A percentile compares a stretch with the other conserved stretches of the same genome.
Conservation (phyloP, 2,329 filamentous ascomycete genomes). For the Pseudogymnoascus sp. region DNA sequence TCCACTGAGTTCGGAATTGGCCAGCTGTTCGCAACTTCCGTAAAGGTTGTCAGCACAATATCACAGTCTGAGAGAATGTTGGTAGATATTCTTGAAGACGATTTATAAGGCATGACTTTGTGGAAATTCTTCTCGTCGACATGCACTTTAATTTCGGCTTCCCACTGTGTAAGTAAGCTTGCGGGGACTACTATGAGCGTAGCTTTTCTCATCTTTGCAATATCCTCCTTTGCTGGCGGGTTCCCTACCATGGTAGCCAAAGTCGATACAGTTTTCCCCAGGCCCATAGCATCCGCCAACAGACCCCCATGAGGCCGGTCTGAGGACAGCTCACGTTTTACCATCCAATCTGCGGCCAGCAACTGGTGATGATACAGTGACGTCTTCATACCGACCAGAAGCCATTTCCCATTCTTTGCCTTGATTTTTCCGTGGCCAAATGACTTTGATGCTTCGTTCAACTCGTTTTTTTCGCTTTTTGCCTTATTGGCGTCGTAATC, state of each 20-base stretch:
- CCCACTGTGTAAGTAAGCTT: slow-evolving; percentile 26
- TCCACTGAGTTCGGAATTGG: slow-evolving; percentile 77
- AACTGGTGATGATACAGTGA: slow-evolving; percentile 43
- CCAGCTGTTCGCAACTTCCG: slow-evolving; percentile 50
- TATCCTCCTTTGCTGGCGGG: slow-evolving; percentile 34
- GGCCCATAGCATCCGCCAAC: slow-evolving; percentile 53
- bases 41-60: slow-evolving; percentile 25
- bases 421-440: slow-evolving; percentile 34
- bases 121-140: slow-evolving; percentile 16
- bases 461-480: slow-evolving; percentile 29
- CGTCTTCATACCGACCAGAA: slow-evolving; percentile 39
- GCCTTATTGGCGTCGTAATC: slow-evolving; percentile 14
- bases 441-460: slow-evolving; percentile 33
- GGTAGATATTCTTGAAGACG: not conserved
- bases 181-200: slow-evolving; percentile 27
- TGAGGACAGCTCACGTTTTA: slow-evolving; percentile 36
- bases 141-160: slow-evolving; percentile 24
- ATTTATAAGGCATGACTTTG: slow-evolving; percentile 23
- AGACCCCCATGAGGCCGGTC: slow-evolving; percentile 43
- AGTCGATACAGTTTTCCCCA: slow-evolving; percentile 53
- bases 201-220: slow-evolving; percentile 16
- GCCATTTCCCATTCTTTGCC: slow-evolving; percentile 31
- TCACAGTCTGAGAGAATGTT: slow-evolving; percentile 20
- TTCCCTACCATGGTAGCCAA: slow-evolving; percentile 31
- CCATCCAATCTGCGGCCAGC: slow-evolving; percentile 45